Evolutionary conservation across 176 grass and related monocot genomes (phyloP).

Genomic region (Cenchrus purpureus): DNA sequence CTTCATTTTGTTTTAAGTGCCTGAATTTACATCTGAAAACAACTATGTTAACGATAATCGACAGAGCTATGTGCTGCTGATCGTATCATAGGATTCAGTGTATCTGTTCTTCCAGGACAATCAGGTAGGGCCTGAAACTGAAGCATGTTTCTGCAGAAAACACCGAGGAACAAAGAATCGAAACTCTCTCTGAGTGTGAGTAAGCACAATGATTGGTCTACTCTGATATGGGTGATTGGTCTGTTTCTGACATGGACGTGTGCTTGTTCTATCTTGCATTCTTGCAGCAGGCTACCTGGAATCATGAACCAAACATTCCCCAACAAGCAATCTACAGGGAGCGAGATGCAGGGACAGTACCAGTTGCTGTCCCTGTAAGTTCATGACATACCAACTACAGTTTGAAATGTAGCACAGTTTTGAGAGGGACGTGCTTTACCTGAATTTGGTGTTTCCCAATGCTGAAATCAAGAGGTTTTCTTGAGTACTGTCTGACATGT

Average conservation of each 20-base stretch:
- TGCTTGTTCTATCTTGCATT: neutral
- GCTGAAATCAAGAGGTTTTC: too few relatives aligned
- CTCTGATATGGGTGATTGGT: constrained; percentile 6
- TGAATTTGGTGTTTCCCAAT: constrained; percentile 14
- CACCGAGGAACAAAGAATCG: neutral
- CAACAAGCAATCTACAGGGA: neutral
- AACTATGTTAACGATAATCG: neutral
- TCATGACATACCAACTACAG: neutral
- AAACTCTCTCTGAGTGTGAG: neutral
- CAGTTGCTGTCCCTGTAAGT: neutral
- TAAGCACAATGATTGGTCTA: constrained; percentile 22
- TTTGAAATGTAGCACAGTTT: neutral
- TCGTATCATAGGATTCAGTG: constrained; percentile 7
- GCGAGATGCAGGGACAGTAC: neutral
- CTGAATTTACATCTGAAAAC: neutral
- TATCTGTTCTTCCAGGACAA: neutral
- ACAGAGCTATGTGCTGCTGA: neutral
- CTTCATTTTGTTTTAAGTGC: neutral
- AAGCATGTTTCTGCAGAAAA: constrained; percentile 5
- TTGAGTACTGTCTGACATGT: too few relatives aligned
- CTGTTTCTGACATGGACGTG: constrained; percentile 4
- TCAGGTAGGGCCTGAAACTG: constrained; percentile 23
- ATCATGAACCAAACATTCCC: neutral
- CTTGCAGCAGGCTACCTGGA: constrained; percentile 5
- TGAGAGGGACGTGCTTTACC: neutral